Percentiles rank a stretch among this genome's conserved stretches.
phyloP scores from a whole-genome alignment of 805 yeast genomes.

The Candida alai region DNA sequence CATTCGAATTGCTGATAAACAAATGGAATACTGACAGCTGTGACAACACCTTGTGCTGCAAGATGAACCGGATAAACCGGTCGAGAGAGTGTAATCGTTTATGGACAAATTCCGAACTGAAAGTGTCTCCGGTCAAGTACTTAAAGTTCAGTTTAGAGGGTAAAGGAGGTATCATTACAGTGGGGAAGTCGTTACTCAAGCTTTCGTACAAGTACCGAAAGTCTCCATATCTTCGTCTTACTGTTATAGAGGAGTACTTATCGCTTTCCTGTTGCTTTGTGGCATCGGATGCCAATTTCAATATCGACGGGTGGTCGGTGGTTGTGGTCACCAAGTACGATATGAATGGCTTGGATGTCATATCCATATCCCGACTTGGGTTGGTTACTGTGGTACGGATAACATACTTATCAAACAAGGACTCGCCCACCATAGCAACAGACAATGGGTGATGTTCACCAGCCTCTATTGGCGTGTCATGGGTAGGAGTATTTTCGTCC shows the following conservation, averaged over 20 bases:
- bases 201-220: constrained; percentile 75
- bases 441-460: too few species aligned
- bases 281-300: constrained; percentile 22
- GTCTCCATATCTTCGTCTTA: constrained; percentile 84
- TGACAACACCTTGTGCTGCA: constrained; percentile 69
- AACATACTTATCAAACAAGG: constrained; percentile 13
- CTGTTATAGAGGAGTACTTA: constrained; percentile 34
- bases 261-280: constrained; percentile 17
- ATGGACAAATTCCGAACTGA: constrained; percentile 76
- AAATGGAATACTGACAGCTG: constrained; percentile 66
- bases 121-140: constrained; percentile 90
- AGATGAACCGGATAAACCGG: constrained; percentile 68
- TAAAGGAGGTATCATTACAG: constrained; percentile 84
- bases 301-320: constrained; percentile 59
- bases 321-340: constrained; percentile 65
- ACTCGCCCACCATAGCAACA: neutral
- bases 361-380: constrained; percentile 68
- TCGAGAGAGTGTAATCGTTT: constrained; percentile 79
- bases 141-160: constrained; percentile 92
- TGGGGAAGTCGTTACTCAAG: constrained; percentile 73
- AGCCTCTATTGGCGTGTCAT: neutral
- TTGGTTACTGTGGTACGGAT: constrained; percentile 42
- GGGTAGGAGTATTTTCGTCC: constrained; percentile 1
- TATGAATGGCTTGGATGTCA: constrained; percentile 69
- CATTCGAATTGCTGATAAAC: constrained; percentile 64